Conservation (phyloP, 805 yeast genomes). For the Candida taoyuanica region DNA sequence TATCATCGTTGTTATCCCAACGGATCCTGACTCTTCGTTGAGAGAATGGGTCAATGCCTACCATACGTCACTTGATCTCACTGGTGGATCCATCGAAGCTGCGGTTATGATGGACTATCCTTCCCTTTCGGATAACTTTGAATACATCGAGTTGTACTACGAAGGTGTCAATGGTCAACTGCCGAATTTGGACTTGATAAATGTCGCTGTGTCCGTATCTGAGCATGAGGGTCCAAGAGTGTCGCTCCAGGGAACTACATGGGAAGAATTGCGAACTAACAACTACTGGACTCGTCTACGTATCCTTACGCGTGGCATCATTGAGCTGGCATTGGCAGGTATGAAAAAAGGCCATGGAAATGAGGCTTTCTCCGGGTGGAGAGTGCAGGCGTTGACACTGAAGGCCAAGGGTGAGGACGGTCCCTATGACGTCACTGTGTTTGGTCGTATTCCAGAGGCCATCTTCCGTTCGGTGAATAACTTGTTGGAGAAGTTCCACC, state of each 20-base stretch:
- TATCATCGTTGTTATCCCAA: conserved; percentile 79
- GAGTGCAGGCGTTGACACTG: conserved; percentile 84
- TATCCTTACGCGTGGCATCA: conserved; percentile 61
- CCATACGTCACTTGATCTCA: conserved; percentile 74
- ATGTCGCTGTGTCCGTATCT: conserved; percentile 69
- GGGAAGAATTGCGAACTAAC: conserved; percentile 40
- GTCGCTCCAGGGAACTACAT: conserved; percentile 57
- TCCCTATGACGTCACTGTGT: conserved; percentile 76
- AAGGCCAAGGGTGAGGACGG: conserved; percentile 60
- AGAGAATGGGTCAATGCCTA: conserved; percentile 93
- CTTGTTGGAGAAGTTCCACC: conserved; percentile 92
- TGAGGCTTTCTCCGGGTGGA: conserved; percentile 95
- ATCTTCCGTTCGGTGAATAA: conserved; percentile 86
- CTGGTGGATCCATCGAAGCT: conserved; percentile 92
- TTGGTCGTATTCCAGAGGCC: conserved; percentile 88
- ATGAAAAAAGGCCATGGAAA: conserved; percentile 59
- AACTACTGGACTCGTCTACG: conserved; percentile 52
- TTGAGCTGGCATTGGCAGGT: conserved; percentile 68
- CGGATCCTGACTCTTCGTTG: conserved; percentile 61
- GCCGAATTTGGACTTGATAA: conserved; percentile 88
- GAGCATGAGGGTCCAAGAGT: conserved; percentile 73
- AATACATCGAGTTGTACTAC: conserved; percentile 67
- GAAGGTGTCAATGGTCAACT: conserved; percentile 93
- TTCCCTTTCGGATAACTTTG: conserved; percentile 58
- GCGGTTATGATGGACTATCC: conserved; percentile 84